Base-by-base conservation (phyloP, 2,329 filamentous ascomycete species). In the Fusarium burgessii region DNA sequence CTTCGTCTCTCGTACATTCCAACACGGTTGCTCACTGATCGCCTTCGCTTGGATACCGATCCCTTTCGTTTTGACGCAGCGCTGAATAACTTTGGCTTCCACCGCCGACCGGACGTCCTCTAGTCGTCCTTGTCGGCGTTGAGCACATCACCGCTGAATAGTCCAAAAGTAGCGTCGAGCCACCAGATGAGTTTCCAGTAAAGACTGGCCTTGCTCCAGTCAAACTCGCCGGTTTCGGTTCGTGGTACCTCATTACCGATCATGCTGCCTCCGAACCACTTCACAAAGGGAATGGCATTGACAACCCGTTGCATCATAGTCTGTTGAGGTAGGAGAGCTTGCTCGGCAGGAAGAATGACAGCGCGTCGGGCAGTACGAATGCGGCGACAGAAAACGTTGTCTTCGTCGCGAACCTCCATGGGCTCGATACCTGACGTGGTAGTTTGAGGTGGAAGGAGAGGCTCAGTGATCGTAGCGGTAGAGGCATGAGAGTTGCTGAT, bases 161-260 rank as follows among this genome's bases (percentile, higher is more conserved):
- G 81, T 7, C 84, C 82, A 75, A 90, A 89, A 58, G 84, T 85
- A 20, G 83, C 81, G 75, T 91, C 89, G 27, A 91, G 81, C 82
- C 85, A 90, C 82, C 87, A 91, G 73, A 91, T 88, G 45, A 91
- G 76, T 79, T 88, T 89, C 90, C 90, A 92, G 81, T 91, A 92
- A 66, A 91, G 79, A 66, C 89, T 91, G 14, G 90, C 90, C 47
- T 83, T 83, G 43, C 88, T 88, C 84, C 90, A 92, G 80, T 98
- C 95, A 74, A 97, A 95, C 43, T 89, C 90, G 62, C 93, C 93
- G 45, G 87, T 84, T 57, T 94, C 92, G 57, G 87, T 91, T 43
- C 91, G 86, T 11, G 93, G 93, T 41, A 95, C 89, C 77, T 92
- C 87, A 77, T 90, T 90, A 9, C 93, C 93, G 75, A 95, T 94